Percentiles rank a stretch among this genome's conserved stretches.
Evolutionary conservation across 2,329 filamentous ascomycete species (phyloP).

Genomic region (Claviceps sorghi): DNA sequence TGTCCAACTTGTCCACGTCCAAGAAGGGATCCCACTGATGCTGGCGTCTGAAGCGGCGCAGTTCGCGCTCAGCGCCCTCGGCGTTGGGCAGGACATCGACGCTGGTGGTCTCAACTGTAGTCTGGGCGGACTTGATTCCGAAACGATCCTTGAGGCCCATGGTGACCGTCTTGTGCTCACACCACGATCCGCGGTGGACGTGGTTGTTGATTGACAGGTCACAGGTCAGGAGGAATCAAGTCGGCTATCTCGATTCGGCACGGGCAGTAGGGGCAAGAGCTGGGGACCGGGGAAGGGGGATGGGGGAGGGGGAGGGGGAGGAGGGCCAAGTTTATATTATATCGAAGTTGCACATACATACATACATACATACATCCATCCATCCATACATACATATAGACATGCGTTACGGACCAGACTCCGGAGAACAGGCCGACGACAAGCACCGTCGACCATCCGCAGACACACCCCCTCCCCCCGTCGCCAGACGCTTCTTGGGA

Average conservation of each 20-base stretch:
- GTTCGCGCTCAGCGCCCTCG: slow-evolving; percentile 12
- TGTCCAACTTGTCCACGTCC: slow-evolving; percentile 36
- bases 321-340: slow-evolving; percentile 5
- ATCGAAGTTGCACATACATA: not conserved
- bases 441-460: not conserved
- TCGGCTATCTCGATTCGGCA: not conserved
- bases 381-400: no score
- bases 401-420: no score
- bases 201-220: not conserved
- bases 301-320: not conserved
- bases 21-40: slow-evolving; percentile 45
- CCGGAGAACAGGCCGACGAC: not conserved
- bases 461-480: not conserved
- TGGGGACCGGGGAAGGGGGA: not conserved
- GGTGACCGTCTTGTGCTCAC: slow-evolving; percentile 1
- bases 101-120: slow-evolving; percentile 8
- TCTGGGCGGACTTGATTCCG: slow-evolving; percentile 7
- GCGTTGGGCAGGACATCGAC: slow-evolving; percentile 9
- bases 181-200: not conserved
- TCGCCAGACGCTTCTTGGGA: not conserved
- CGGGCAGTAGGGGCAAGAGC: no score
- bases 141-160: slow-evolving; percentile 13
- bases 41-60: slow-evolving; percentile 31
- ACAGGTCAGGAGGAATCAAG: not conserved
- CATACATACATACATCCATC: no score